phyloP scores from a whole-genome alignment of 75 land plant genomes.

The Cunninghamia lanceolata region DNA sequence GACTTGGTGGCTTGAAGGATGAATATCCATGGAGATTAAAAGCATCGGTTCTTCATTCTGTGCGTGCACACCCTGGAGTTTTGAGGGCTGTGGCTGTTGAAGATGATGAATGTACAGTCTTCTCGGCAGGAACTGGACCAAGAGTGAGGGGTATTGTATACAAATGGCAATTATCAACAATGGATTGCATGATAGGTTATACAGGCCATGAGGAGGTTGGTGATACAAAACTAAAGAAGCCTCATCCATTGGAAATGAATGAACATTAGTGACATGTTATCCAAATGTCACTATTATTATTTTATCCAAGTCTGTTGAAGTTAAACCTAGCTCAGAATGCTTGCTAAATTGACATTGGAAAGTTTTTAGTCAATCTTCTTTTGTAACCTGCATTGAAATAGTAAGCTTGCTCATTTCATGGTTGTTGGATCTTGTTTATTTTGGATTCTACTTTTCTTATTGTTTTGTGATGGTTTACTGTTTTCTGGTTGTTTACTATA shows the following conservation, averaged over 20 bases:
- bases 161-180: slow-evolving; percentile 70
- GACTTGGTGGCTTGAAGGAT: slow-evolving; percentile 61
- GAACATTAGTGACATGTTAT: not conserved
- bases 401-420: not conserved
- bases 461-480: not conserved
- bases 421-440: not conserved
- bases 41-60: slow-evolving; percentile 64
- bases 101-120: slow-evolving; percentile 71
- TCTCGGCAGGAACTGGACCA: slow-evolving; percentile 80
- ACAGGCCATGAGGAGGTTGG: slow-evolving; percentile 88
- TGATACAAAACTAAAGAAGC: not conserved
- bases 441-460: not conserved
- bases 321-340: not conserved
- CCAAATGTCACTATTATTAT: not conserved
- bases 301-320: not conserved
- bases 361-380: not conserved
- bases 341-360: not conserved
- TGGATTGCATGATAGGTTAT: slow-evolving; percentile 68
- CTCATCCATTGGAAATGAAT: not conserved
- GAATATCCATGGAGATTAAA: slow-evolving; percentile 80
- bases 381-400: not conserved
- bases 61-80: slow-evolving; percentile 82
- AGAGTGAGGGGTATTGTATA: slow-evolving; percentile 77
- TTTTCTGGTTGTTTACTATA: not conserved
- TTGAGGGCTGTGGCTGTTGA: slow-evolving; percentile 61